Base-by-base conservation (phyloP, 1,284 basidiomycete genomes). In the Ustilago loliicola region DNA sequence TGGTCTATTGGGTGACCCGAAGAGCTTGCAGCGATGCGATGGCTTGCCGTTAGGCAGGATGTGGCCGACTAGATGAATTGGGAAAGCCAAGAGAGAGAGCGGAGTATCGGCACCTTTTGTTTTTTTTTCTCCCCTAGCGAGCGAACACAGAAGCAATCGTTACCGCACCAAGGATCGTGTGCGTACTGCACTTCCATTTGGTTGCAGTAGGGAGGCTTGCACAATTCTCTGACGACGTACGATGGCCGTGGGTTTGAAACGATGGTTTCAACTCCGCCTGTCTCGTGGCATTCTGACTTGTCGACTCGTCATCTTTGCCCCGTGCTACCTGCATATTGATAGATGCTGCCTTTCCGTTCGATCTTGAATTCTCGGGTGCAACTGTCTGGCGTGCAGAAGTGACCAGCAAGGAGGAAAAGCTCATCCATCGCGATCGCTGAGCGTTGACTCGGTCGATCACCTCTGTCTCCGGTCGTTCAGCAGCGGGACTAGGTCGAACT, bases 221-320 rank as follows among this genome's bases (percentile, higher is more conserved):
- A 54, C 15, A 9, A 17, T 50, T 29, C 48, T 50, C 48, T 50
- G 48, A 15, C 55, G 58, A 60, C 48, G 48, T 60, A 51, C 58
- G 58, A 60, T 52, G 32, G 58, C 48, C 48, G 58, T 40, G 48
- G 48, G 17, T 50, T 51, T 60, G 58, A 60, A 58, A 30, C 27
- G 11, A 32, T 25, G 8, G 1, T 8, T 51, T 19, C 13, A 51
- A 60, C 58, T 61, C 59, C 50, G 59, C 36, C 15, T 27, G 57
- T 11, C 57, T 59, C 57, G 57, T 48, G 57, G 57, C 57, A 32
- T 34, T 23, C n/a, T 27, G 27, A 47, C 40, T 21, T 30, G 6
- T 30, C 30, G 19, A 30, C 32, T 23, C 51, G 51, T 53, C 51
- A 53, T 21, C 17, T 21, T 57, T 9, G 6, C 7, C 19, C n/a